Evolutionary conservation across 1,139 yeast genomes (phyloP), one percentile per base, ranked within the genome.

Genomic region (Zygosaccharomyces sapae): DNA sequence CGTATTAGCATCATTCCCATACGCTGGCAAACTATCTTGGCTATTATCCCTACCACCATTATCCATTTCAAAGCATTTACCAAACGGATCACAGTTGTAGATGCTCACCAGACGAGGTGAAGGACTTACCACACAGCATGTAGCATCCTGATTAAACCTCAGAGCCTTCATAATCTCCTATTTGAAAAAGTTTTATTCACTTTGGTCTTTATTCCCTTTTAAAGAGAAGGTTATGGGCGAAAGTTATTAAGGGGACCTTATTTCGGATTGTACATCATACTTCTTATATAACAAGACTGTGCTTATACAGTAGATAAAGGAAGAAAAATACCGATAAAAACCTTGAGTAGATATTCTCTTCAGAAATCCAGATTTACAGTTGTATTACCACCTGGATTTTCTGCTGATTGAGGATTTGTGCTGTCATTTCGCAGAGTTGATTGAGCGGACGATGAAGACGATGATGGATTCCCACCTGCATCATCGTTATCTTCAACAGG

Each of bases 401-500:
- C 12, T 37, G 39, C 20, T 1, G 13, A 24, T 27, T 38, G 34
- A 8, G 33, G 19, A n/a, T 27, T 29, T 25, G 13, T 6, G 18
- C 7, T 16, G 16, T 25, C 25, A 18, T 38, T 38, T 38, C 34
- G 41, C 34, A 37, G 40, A 7, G 19, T 6, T 13, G 31, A 7
- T 10, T 29, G 3, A 46, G 29, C 9, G 43, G 46, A 25, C 44
- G 47, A 39, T 48, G 51, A 3, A 45, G 48, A 19, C 10, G 34
- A 31, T 39, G 34, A 12, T 30, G 31, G 29, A 38, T 24, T 36
- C 20, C 25, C 71, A 77, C 34, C 34, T 5, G 20, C 4, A 30
- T 71, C 76, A 13, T 75, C 83, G 33, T 76, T 81, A 48, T 82
- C 89, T 51, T 87, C 97, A 2, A 92, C 95, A 0, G 98, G 97